Evolutionary conservation across 2,329 filamentous ascomycete genomes (phyloP), one percentile per base, ranked within the genome.

Genomic region (Fusarium brevicatenulatum): DNA sequence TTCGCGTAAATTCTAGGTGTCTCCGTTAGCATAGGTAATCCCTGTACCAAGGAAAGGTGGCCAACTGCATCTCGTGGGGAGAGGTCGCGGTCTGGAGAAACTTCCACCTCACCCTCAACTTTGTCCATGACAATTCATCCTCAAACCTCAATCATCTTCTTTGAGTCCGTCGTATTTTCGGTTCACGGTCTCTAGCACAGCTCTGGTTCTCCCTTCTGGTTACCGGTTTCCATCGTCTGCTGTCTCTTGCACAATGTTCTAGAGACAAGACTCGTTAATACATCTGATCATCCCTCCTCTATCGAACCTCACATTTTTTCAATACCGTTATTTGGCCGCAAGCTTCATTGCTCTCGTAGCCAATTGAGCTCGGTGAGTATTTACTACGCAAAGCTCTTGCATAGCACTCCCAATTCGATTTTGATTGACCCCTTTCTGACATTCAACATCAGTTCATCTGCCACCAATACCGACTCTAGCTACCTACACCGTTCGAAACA

Each of bases 61-160:
- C 73, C 71, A 72, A 70, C 70, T 68, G 44, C 74, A 71, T 66
- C 70, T 70, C 76, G 73, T 79, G 76, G 76, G 77, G 79, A 76
- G 76, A 76, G 72, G 46, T 54, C 46, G 62, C 57, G 64, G 46
- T 70, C 77, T 80, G 74, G 80, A 79, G 78, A 81, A 83, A 80
- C 81, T 83, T 83, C 82, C 81, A 83, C 82, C 78, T 84, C 80
- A 83, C 79, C 81, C 78, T 83, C 77, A 82, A 77, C 73, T 69
- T 69, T 77, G 62, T 68, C 69, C 70, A 64, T 75, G 68, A 75
- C 73, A 78, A 65, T 47, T 70, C 72, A 74, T 68, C 73, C 71
- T 73, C 70, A 74, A 71, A 66, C 71, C 69, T 68, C 67, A 71
- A 68, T 75, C 70, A 73, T 76, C 73, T 76, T 65, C 72, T 68